These are phyloP conservation scores for Cyberlindnera meyerae DNA, from an alignment of 805 yeast genomes.

Conservation along the genomic window DNA sequence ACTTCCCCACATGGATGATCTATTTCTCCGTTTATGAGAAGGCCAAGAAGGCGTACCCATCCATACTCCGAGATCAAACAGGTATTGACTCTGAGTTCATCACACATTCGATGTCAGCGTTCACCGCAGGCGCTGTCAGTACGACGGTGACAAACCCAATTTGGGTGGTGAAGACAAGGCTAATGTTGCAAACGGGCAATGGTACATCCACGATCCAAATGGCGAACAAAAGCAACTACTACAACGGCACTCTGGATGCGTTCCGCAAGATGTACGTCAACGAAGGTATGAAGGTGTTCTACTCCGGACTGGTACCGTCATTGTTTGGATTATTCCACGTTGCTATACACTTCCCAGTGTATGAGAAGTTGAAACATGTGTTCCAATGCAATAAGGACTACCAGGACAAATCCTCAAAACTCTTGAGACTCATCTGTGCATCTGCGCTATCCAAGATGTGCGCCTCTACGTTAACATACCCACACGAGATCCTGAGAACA, in stretches of 20 bases:
- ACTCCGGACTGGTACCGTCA: constrained; percentile 88
- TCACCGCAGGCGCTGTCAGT: constrained; percentile 84
- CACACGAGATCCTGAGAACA: constrained; percentile 92
- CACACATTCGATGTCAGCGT: constrained; percentile 52
- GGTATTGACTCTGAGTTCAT: constrained; percentile 29
- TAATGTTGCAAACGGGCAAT: constrained; percentile 71
- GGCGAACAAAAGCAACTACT: constrained; percentile 32
- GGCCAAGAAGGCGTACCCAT: constrained; percentile 55
- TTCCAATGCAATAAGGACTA: constrained; percentile 30
- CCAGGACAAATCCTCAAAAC: constrained; percentile 22
- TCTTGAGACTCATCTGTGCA: constrained; percentile 52
- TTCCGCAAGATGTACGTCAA: constrained; percentile 67
- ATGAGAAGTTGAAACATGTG: constrained; percentile 69
- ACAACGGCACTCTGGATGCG: constrained; percentile 80
- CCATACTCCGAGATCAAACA: constrained; percentile 26
- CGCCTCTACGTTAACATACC: constrained; percentile 86
- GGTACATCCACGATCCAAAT: constrained; percentile 16
- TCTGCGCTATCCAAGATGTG: constrained; percentile 80
- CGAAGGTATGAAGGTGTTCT: constrained; percentile 80
- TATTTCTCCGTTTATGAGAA: constrained; percentile 87
- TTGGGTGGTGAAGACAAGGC: constrained; percentile 95
- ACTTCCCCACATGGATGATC: constrained; percentile 96
- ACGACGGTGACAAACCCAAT: constrained; percentile 88
- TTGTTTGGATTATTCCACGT: constrained; percentile 88
- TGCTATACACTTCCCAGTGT: constrained; percentile 93